Base-by-base conservation (phyloP, 2,329 filamentous ascomycete genomes). In the Huntiella decipiens region DNA sequence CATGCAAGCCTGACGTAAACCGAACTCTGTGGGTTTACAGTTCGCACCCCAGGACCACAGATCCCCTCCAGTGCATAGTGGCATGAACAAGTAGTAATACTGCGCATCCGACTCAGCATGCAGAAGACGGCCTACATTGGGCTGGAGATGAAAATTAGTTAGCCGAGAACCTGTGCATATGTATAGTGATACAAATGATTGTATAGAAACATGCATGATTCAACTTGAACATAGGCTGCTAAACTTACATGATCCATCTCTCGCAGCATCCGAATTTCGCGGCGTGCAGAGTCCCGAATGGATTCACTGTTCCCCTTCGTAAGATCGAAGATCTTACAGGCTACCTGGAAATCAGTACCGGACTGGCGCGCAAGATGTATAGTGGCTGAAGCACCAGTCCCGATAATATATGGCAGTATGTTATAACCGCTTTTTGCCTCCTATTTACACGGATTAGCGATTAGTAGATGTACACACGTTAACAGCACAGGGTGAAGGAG, bases 331-430 rank as follows among this genome's bases (percentile, higher is more conserved):
- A 43, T 62, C 54, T 85, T 84, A 62, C 80, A 85, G 8, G 77
- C 78, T 15, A 82, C 52, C 53, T 84, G 80, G 46, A 65, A 66
- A 34, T 66, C 63, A 0, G 68, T 71, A 5, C 57, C 57, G 17
- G 61, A 56, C 12, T 81, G 66, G 2, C 67, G 56, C 5, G 62
- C 59, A 5, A 64, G 53, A 41, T 59, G 61, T 10, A 64, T 61
- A 12, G 54, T 51, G 11, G 57, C 63, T 49, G 64, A 60, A 16
- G 58, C 55, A 2, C 63, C 63, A 32, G 57, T 53, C 1, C 63
- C 63, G 6, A 65, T 56, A 37, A 61, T 60, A 10, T 58, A 57
- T 8, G 57, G 50, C 4, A 59, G 58, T 31, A 65, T 45, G 0
- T 44, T 22, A 44, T 63, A 65, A 33, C 55, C 58, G 38, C 53